Conservation (phyloP, 345 rosid genomes). For the Fremontodendron californicum region DNA sequence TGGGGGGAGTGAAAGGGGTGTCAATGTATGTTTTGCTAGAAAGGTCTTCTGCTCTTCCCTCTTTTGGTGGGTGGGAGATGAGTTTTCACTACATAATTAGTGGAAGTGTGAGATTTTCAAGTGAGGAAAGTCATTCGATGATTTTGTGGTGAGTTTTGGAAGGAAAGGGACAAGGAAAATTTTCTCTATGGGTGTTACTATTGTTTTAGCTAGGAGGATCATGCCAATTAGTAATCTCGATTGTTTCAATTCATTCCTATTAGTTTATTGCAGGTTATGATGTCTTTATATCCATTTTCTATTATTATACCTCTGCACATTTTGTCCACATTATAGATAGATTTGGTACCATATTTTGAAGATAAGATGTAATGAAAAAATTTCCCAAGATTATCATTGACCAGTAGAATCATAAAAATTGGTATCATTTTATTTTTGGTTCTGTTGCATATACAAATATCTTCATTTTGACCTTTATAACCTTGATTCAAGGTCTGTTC, state of each 20-base stretch:
- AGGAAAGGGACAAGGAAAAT: not conserved
- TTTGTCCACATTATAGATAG: not conserved
- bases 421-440: not conserved
- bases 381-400: not conserved
- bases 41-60: not conserved
- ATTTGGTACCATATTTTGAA: not conserved
- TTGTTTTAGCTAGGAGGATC: not conserved
- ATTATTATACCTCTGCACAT: not conserved
- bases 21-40: not conserved
- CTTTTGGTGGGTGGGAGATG: not conserved
- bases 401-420: not conserved
- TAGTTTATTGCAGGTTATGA: not conserved
- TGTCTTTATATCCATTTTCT: not conserved
- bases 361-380: not conserved
- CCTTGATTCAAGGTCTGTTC: not conserved
- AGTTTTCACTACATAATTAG: not conserved
- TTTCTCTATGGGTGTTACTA: not conserved
- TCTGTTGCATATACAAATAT: not conserved
- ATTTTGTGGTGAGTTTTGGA: not conserved
- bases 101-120: not conserved
- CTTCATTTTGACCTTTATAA: not conserved
- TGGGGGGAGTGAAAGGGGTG: not conserved
- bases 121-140: not conserved
- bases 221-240: not conserved
- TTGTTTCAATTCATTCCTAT: not conserved